Base-by-base conservation (phyloP, 371 early-diverging fungal genomes). In the Mortierella sp. region DNA sequence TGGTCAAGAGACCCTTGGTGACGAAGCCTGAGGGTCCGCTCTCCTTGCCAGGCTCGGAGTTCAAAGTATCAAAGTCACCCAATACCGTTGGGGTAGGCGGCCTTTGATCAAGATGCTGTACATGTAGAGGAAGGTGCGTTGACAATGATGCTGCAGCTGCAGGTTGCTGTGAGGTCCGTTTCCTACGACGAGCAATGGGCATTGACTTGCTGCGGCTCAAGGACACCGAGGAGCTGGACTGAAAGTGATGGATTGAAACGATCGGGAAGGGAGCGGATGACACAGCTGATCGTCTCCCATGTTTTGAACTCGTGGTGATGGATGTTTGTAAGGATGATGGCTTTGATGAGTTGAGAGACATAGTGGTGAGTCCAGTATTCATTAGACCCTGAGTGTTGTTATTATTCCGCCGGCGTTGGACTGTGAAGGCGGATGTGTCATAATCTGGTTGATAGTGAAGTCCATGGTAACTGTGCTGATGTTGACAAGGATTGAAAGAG, bases 121-220 rank as follows among this genome's bases (percentile, higher is more conserved):
- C n/a, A n/a, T n/a, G n/a, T n/a, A n/a, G n/a, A n/a, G n/a, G 42
- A 12, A 32, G 26, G 12, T 23, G 24, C 21, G 52, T 42, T 46
- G 44, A 4, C 24, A 14, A 32, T n/a, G n/a, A n/a, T n/a, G n/a
- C n/a, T n/a, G n/a, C n/a, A 7, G 37, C 37, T 34, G 14, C 14
- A 34, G 11, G 7, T 34, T 58, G 59, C 28, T 56, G 39, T 21
- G 64, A 60, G 39, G 47, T 15, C 41, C 56, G 58, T 46, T 59
- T 72, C 51, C 56, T 31, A 4, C 63, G 59, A 31, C 51, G 62
- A 32, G 26, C 7, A 4, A 7, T 43, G 4, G 73, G 73, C 58
- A 67, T 31, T n/a, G 73, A 72, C 24, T 63, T 57, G 42, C 73
- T 62, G 28, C 67, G 73, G 34, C 24, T 24, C n/a, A 60, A 26